Base-by-base conservation (phyloP, 2,329 filamentous ascomycete species). In the Dothiorella sarmentorum region DNA sequence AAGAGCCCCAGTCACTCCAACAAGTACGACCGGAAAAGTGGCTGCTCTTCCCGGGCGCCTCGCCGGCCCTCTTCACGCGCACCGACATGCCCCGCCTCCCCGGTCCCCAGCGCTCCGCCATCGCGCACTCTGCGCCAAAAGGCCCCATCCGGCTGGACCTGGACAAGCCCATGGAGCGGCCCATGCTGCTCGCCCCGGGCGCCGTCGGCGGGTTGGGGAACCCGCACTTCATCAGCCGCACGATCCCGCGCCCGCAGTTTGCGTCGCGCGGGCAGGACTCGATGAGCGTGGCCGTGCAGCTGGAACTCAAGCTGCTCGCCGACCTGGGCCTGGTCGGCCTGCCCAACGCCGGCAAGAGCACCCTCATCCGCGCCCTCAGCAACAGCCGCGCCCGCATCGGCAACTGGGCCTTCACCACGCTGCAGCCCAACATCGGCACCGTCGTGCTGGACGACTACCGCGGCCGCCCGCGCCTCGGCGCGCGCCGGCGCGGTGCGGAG, bases 341-440 rank as follows among this genome's bases (percentile, higher is more conserved):
- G 15, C 94, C 94, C 1, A 99, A 99, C 71, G 94, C 93, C 4
- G 94, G 94, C 7, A 99, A 99, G 75, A 95, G 90, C 70, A 97
- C 94, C 0, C 81, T 99, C 1, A 82, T 97, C 15, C 86, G 94
- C 17, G 87, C 92, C 3, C 78, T 99, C 66, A 96, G 87, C 66
- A 92, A 92, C 71, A 95, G 90, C 70, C 87, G 91, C 61, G 90
- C 94, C 1, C 85, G 94, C 37, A 86, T 99, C 4, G 94, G 94
- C 38, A 87, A 89, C 71, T 99, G 94, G 94, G 93, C 91, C 9
- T 99, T 99, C 72, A 99, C 94, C 3, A 99, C 94, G 0, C 80
- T 99, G 7, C 88, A 92, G 65, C 94, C 94, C 2, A 97, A 96
- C 65, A 95, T 99, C 57, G 94, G 94, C 52, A 99, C 94, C 0